Percentiles rank a stretch among this genome's conserved stretches.
Conservation (phyloP, 345 rosid species). For the Pseudoturritis turrita region DNA sequence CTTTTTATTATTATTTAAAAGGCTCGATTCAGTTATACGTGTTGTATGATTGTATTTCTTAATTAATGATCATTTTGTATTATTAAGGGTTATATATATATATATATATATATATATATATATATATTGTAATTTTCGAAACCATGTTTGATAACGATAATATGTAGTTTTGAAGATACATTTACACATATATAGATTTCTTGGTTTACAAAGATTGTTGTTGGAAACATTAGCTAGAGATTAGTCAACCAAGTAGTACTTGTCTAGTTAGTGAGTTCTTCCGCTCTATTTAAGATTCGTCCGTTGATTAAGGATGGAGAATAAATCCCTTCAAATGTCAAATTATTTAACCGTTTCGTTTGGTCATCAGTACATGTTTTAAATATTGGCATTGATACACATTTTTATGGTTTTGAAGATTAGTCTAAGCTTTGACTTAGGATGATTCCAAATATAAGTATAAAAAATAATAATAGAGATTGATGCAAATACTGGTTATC, state of each 20-base stretch:
- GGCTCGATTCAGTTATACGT: neutral
- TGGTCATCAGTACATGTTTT: no score
- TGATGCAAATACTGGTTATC: neutral
- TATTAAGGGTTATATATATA: neutral
- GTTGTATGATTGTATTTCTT: neutral
- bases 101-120: neutral
- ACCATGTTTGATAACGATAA: neutral
- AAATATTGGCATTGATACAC: no score
- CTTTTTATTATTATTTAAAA: slow-evolving; percentile 23
- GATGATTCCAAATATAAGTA: no score
- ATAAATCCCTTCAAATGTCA: no score
- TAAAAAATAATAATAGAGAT: neutral
- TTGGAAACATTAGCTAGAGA: neutral
- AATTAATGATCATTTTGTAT: neutral
- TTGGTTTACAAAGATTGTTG: neutral
- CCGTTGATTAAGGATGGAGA: no score
- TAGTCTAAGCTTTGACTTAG: no score
- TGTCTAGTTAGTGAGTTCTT: no score
- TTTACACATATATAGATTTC: neutral
- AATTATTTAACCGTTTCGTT: no score
- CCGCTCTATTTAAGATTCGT: no score
- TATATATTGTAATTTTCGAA: neutral
- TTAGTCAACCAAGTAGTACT: no score
- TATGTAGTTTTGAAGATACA: neutral
- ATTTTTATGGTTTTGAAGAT: no score